phyloP scores from a whole-genome alignment of 1,284 basidiomycete species.

The Fomitopsis schrenkii region DNA sequence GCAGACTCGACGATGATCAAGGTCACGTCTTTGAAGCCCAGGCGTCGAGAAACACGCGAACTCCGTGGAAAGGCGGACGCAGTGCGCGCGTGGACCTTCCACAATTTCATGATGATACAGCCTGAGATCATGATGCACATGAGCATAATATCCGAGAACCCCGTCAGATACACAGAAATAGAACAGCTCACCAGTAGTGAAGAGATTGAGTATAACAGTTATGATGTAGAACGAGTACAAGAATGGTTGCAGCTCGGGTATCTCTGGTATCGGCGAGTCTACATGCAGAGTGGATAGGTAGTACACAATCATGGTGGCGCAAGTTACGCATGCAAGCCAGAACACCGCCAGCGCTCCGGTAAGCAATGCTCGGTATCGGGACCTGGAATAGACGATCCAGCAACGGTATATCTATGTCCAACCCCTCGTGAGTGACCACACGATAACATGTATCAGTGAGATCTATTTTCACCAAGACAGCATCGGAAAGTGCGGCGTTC shows the following conservation, averaged over 20 bases:
- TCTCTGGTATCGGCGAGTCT: not conserved
- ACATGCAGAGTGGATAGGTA: not conserved
- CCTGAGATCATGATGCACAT: not conserved
- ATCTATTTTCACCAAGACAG: slow-evolving; percentile 14
- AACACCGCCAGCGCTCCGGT: slow-evolving; percentile 8
- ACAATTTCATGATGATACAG: slow-evolving; percentile 33
- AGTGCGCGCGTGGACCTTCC: slow-evolving; percentile 16
- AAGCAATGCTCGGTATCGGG: slow-evolving; percentile 6
- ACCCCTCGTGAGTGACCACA: not conserved
- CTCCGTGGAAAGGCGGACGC: not conserved
- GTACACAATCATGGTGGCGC: not conserved
- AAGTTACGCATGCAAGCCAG: slow-evolving; percentile 10
- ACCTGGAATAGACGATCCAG: slow-evolving; percentile 12
- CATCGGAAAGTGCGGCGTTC: slow-evolving; percentile 16
- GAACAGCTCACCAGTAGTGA: not conserved
- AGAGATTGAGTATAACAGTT: not conserved
- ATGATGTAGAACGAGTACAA: not conserved
- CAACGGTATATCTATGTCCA: slow-evolving; percentile 13
- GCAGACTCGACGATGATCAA: slow-evolving; percentile 36
- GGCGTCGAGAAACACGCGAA: not conserved
- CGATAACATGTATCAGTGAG: not conserved
- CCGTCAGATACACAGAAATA: too few relatives aligned
- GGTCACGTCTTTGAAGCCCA: slow-evolving; percentile 8
- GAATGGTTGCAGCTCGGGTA: not conserved
- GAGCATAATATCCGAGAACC: too few relatives aligned